Conservation (phyloP, 2,329 filamentous ascomycete species). For the Fusarium tupiense region DNA sequence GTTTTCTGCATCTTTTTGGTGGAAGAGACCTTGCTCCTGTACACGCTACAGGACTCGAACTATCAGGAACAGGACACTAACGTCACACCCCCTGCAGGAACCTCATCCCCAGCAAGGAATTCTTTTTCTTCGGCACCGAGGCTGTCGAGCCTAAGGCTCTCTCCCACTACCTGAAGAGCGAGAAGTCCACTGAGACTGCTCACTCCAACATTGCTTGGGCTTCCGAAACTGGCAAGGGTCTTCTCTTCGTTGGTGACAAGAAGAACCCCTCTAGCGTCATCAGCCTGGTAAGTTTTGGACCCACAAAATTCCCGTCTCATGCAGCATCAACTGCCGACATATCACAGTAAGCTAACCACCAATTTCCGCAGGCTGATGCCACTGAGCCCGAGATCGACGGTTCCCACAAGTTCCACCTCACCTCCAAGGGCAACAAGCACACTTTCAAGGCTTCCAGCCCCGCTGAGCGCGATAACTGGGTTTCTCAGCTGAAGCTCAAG, state of each 20-base stretch:
- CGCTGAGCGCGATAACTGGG: constrained; percentile 92
- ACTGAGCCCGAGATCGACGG: constrained; percentile 81
- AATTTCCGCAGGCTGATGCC: constrained; percentile 61
- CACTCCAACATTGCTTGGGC: constrained; percentile 90
- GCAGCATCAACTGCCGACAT: constrained; percentile 34
- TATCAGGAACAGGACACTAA: constrained; percentile 31
- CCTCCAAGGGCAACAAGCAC: constrained; percentile 89
- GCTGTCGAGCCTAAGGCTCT: constrained; percentile 79
- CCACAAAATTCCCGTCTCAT: constrained; percentile 14
- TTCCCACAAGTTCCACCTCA: constrained; percentile 84
- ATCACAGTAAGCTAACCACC: constrained; percentile 13
- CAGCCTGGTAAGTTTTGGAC: constrained; percentile 74
- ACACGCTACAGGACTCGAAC: background rate
- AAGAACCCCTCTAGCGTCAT: constrained; percentile 81
- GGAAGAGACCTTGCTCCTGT: background rate
- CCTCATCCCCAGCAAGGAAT: constrained; percentile 90
- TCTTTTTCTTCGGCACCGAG: constrained; percentile 86
- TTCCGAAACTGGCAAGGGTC: constrained; percentile 91
- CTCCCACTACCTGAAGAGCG: constrained; percentile 80
- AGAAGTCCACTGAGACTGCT: constrained; percentile 81
- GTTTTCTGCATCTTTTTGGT: background rate
- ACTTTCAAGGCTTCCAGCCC: constrained; percentile 82
- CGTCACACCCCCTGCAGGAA: constrained; percentile 64
- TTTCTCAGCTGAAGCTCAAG: constrained; percentile 83
- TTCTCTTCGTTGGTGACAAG: constrained; percentile 93